Evolutionary conservation across 139 green algal genomes (phyloP), one percentile per base, ranked within the genome.

Genomic region (Zygnema circumcarinatum): DNA sequence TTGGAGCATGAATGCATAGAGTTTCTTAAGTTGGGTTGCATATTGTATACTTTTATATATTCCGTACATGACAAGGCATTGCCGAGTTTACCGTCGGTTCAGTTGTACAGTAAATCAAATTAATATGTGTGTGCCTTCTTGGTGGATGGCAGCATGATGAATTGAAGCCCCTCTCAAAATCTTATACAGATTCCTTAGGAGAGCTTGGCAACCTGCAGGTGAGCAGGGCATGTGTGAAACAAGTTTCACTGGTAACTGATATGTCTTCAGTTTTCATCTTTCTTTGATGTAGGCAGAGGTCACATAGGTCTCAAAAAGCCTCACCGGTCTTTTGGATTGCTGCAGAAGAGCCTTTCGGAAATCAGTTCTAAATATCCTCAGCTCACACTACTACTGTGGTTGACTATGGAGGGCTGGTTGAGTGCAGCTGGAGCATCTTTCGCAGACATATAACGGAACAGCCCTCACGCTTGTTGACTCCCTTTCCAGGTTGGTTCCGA

Each of bases 381-480:
- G n/a, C n/a, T n/a, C n/a, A n/a, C n/a, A n/a, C n/a, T n/a, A n/a
- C n/a, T n/a, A n/a, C n/a, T n/a, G n/a, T n/a, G n/a, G n/a, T n/a
- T n/a, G n/a, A n/a, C n/a, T n/a, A n/a, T n/a, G n/a, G n/a, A n/a
- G n/a, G n/a, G n/a, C n/a, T n/a, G n/a, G n/a, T n/a, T n/a, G n/a
- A n/a, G n/a, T n/a, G n/a, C 39, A 84, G 52, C n/a, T 87, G 47
- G 40, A 87, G 80, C 80, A 87, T 81, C 1, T 87, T 32, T 81
- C 52, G 1, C 2, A 39, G 25, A 81, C 22, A 1, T 87, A 87
- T 72, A 87, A 87, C 36, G 80, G 80, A 38, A 87, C 54, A 2
- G 90, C 90, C 31, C 38, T 92, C 53, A 93, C 88, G 1, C 84
- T 93, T 16, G 84, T 93, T 16, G 90, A 93, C 38, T 88, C 84